These are phyloP conservation scores for Dittrichia graveolens DNA, from an alignment of 129 eudicot species.

Conservation along the genomic window DNA sequence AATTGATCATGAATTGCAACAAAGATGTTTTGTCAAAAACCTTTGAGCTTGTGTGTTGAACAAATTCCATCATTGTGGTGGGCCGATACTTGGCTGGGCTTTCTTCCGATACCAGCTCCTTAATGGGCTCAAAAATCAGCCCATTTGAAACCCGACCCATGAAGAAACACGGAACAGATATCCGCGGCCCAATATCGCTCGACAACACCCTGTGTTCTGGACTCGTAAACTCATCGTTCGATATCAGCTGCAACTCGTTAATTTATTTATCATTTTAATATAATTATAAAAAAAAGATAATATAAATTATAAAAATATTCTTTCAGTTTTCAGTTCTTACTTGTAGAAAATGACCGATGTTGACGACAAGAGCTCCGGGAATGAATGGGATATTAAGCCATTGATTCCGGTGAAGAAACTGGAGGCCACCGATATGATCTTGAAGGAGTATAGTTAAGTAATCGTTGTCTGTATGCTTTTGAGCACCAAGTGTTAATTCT, in stretches of 20 bases:
- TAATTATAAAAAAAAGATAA: too few species aligned
- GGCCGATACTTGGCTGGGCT: not conserved
- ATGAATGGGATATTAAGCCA: slow-evolving; percentile 61
- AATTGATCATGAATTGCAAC: not conserved
- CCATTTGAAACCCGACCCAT: too few species aligned
- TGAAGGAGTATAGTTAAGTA: slow-evolving; percentile 65
- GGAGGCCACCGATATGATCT: slow-evolving; percentile 68
- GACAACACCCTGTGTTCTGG: too few species aligned
- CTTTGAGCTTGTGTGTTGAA: not conserved
- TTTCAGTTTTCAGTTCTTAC: slow-evolving; percentile 15
- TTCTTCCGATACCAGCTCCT: not conserved
- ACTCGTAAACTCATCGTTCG: too few species aligned
- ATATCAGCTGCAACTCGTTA: too few species aligned
- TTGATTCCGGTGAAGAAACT: slow-evolving; percentile 52
- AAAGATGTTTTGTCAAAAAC: not conserved
- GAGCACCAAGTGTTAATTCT: slow-evolving; percentile 57
- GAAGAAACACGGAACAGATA: not conserved
- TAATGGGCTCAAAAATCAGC: not conserved
- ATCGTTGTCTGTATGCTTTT: slow-evolving; percentile 51
- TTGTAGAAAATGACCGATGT: slow-evolving; percentile 64
- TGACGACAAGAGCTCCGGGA: slow-evolving; percentile 65
- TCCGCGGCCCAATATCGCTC: too few species aligned
- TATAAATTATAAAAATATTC: too few species aligned
- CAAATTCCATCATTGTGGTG: not conserved
- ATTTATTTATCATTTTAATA: too few species aligned